Evolutionary conservation across 257 asterid species (phyloP).

Genomic region (Ehretia macrophylla): DNA sequence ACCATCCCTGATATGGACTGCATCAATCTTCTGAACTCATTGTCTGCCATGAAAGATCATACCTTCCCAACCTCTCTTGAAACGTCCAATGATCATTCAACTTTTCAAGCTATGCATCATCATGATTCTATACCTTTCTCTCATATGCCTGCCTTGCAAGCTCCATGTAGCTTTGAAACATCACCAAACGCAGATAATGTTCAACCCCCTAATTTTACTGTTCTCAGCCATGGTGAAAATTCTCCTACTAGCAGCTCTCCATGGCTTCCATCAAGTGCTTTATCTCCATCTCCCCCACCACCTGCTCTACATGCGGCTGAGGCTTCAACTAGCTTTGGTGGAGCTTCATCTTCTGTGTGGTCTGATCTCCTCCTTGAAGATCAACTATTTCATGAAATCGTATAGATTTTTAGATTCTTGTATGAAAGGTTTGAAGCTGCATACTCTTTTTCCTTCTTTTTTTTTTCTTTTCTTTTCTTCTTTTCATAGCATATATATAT

Average conservation of each 20-base stretch:
- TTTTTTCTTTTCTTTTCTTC: neutral
- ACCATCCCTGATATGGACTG: constrained; percentile 27
- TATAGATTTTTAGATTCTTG: constrained; percentile 11
- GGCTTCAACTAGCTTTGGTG: constrained; percentile 58
- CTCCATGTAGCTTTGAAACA: constrained; percentile 21
- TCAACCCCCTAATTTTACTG: constrained; percentile 19
- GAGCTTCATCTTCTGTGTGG: constrained; percentile 51
- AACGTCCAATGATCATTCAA: neutral
- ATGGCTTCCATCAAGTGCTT: constrained; percentile 25
- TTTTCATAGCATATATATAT: neutral
- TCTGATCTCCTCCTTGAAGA: constrained; percentile 59
- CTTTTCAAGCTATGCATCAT: constrained; percentile 15
- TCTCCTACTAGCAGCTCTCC: constrained; percentile 36
- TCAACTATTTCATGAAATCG: constrained; percentile 54
- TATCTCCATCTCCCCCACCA: constrained; percentile 24
- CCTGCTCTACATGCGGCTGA: constrained; percentile 10
- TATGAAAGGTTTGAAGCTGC: constrained; percentile 24
- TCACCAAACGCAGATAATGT: constrained; percentile 12
- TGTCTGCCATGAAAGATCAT: constrained; percentile 21
- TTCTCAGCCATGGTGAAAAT: constrained; percentile 18
- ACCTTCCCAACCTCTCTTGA: constrained; percentile 18
- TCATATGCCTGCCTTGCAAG: constrained; percentile 53
- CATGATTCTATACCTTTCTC: too few species aligned
- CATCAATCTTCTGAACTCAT: too few species aligned
- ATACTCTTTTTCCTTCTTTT: constrained; percentile 8